Base-by-base conservation (phyloP, 1,284 basidiomycete genomes). In the Porphyrellus sp. region DNA sequence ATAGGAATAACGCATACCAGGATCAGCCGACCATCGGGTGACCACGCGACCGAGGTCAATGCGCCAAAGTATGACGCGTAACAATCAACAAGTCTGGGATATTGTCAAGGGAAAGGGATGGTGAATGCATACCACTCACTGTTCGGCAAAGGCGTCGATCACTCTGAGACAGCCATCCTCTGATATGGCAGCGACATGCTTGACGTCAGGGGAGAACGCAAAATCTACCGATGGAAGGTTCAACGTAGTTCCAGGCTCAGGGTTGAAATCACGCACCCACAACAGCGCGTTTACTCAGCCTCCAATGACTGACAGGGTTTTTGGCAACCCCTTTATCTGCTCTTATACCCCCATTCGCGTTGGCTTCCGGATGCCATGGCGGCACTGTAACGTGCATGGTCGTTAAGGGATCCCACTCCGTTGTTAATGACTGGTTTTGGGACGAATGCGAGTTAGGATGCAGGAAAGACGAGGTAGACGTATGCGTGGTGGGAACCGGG, bases 41-140 rank as follows among this genome's bases (percentile, higher is more conserved):
- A 95, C 94, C 95, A 98, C 0, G 90, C 85, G 2, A 96, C 82
- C 61, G 89, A 94, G 8, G 85, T 93, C 27, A 99, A 69, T 1
- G 90, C 81, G 15, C 93, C 94, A 65, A 96, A 98, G 70, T 98
- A 98, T 8, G 91, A 90, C 4, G 90, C 83, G 64, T 91, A 97
- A 56, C 89, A 91, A 65, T 97, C 93, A 27, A 92, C 81, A 24
- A 96, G 79, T 60, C 89, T 92, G 54, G 11, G 40, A 43, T 31
- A 38, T 33, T 28, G 48, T 63, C 35, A 54, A 38, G 16, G 43
- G n/a, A 46, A 28, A 46, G 18, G 25, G 2, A 46, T 12, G 25
- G 11, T 4, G 2, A 43, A 31, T 15, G 15, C n/a, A 33, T 37
- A 9, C 7, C 13, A 77, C 85, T 63, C 59, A 92, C 91, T 88